phyloP scores from a whole-genome alignment of 768 basidiomycete genomes.

The Multifurca ochricompacta region DNA sequence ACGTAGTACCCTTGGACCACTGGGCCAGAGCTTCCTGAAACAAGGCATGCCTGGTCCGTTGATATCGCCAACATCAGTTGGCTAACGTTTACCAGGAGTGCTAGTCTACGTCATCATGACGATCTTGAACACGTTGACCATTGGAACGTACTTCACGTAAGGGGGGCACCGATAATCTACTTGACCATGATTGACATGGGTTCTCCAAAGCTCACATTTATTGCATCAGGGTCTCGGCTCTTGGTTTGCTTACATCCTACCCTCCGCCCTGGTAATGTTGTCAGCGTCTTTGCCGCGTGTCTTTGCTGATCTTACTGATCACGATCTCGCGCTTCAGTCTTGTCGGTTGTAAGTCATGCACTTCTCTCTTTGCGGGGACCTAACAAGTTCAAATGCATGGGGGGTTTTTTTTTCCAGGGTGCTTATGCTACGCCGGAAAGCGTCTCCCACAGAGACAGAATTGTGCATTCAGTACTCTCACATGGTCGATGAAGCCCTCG shows the following conservation, averaged over 20 bases:
- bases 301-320: neutral
- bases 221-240: conserved; percentile 12
- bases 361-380: neutral
- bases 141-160: conserved; percentile 16
- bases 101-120: conserved; percentile 18
- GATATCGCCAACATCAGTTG: neutral
- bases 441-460: conserved; percentile 13
- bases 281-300: neutral
- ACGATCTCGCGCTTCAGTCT: neutral
- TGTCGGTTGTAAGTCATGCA: conserved; percentile 12
- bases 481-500: conserved; percentile 15
- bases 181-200: neutral
- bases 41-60: conserved; percentile 12
- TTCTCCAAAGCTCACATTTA: neutral
- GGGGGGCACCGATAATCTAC: neutral
- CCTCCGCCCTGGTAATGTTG: conserved; percentile 12
- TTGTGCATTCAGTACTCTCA: neutral
- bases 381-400: neutral
- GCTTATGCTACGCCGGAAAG: conserved; percentile 18
- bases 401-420: conserved; percentile 3
- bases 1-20: conserved; percentile 7
- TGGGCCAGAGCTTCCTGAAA: conserved; percentile 16
- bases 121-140: conserved; percentile 15
- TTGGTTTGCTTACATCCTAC: conserved; percentile 17
- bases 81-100: conserved; percentile 9